These are phyloP conservation scores for Bromus sterilis DNA, from an alignment of 176 grass and related monocot genomes.

Conservation along the genomic window DNA sequence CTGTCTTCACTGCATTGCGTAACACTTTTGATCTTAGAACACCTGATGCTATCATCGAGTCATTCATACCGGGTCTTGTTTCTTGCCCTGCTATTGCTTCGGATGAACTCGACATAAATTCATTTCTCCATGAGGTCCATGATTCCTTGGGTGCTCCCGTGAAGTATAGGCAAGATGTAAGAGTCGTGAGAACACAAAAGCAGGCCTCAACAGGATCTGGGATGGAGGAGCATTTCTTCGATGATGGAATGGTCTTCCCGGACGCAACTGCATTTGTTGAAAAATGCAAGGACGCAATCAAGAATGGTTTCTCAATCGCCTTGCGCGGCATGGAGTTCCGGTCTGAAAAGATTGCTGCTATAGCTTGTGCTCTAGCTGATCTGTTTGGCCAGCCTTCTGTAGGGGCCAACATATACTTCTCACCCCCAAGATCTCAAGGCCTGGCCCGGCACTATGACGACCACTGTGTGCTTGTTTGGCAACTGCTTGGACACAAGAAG, in stretches of 20 bases:
- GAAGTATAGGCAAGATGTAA: constrained; percentile 63
- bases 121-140: constrained; percentile 46
- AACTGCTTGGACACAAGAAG: constrained; percentile 56
- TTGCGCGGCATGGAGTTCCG: constrained; percentile 84
- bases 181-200: constrained; percentile 51
- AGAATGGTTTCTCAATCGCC: constrained; percentile 74
- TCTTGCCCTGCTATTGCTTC: constrained; percentile 72
- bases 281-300: constrained; percentile 51
- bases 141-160: constrained; percentile 38
- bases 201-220: constrained; percentile 1
- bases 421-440: constrained; percentile 69
- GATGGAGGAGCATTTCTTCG: constrained; percentile 51
- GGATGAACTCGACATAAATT: constrained; percentile 66
- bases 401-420: constrained; percentile 81
- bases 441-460: constrained; percentile 76
- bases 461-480: constrained; percentile 90
- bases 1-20: constrained; percentile 37
- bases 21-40: constrained; percentile 32
- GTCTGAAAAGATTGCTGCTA: constrained; percentile 47
- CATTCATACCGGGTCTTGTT: constrained; percentile 44
- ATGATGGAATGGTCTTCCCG: constrained; percentile 10
- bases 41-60: constrained; percentile 40
- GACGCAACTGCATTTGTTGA: constrained; percentile 19
- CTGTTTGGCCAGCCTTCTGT: constrained; percentile 89
- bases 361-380: constrained; percentile 50